Conservation (phyloP, 805 yeast genomes). For the Schwanniomyces yamadae region DNA sequence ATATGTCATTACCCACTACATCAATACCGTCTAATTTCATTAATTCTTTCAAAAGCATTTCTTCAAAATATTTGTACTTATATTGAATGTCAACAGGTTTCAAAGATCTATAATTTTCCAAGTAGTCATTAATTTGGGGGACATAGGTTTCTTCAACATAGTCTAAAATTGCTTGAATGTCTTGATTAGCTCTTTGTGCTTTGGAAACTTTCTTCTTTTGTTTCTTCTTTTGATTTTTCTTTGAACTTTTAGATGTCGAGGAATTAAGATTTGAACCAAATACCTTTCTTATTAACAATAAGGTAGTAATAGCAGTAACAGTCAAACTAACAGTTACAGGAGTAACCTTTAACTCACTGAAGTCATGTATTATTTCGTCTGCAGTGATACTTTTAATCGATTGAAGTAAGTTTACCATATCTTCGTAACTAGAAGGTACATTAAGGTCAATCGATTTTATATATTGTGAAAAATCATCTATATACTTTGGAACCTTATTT, state of each 20-base stretch:
- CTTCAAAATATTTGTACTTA: slow-evolving; percentile 60
- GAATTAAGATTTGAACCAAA: slow-evolving; percentile 9
- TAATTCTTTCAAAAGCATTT: slow-evolving; percentile 62
- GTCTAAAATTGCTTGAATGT: slow-evolving; percentile 40
- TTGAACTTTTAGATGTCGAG: slow-evolving; percentile 6
- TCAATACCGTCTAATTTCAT: slow-evolving; percentile 68
- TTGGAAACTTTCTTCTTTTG: slow-evolving; percentile 37
- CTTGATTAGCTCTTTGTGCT: slow-evolving; percentile 40
- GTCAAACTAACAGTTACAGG: slow-evolving; percentile 35
- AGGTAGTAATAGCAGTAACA: slow-evolving; percentile 28
- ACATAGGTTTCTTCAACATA: slow-evolving; percentile 40
- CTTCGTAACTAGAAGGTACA: slow-evolving; percentile 9
- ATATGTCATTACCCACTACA: slow-evolving; percentile 45
- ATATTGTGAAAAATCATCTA: slow-evolving; percentile 9
- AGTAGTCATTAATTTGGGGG: slow-evolving; percentile 35
- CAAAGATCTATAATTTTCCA: slow-evolving; percentile 25
- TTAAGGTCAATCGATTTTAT: slow-evolving; percentile 7
- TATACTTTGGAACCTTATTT: slow-evolving; percentile 7
- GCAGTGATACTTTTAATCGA: slow-evolving; percentile 4
- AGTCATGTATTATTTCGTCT: slow-evolving; percentile 30
- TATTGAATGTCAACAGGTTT: slow-evolving; percentile 38
- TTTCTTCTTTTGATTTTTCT: slow-evolving; percentile 18
- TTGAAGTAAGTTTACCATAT: slow-evolving; percentile 12
- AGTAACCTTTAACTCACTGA: slow-evolving; percentile 27
- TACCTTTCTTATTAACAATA: slow-evolving; percentile 21